Conservation (phyloP, 148 eudicot genomes). For the Amaranthus cruentus region DNA sequence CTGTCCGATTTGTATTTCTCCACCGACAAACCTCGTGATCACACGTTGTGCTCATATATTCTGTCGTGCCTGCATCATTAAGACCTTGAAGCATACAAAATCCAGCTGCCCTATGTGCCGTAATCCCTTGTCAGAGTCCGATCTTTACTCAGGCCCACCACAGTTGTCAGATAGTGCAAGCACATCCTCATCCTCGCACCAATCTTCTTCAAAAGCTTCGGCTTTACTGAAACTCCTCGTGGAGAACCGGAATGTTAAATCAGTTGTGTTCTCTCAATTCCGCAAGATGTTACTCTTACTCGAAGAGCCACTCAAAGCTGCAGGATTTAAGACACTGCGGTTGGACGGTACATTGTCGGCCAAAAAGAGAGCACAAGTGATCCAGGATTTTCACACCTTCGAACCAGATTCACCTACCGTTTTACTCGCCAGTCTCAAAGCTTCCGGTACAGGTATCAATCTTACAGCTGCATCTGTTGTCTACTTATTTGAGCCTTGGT, state of each 20-base stretch:
- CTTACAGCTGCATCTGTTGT: slow-evolving; percentile 80
- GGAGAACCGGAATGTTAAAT: slow-evolving; percentile 50
- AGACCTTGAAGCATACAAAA: slow-evolving; percentile 59
- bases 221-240: slow-evolving; percentile 62
- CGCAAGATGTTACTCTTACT: slow-evolving; percentile 71
- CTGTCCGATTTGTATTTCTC: slow-evolving; percentile 90
- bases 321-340: slow-evolving; percentile 69
- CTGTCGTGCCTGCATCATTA: slow-evolving; percentile 74
- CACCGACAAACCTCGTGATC: slow-evolving; percentile 70
- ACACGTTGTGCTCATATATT: slow-evolving; percentile 88
- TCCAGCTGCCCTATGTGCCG: slow-evolving; percentile 90
- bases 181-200: slow-evolving; percentile 26
- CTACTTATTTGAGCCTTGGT: slow-evolving; percentile 90
- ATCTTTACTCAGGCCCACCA: slow-evolving; percentile 78
- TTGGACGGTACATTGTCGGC: slow-evolving; percentile 91
- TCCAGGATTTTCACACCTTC: slow-evolving; percentile 47
- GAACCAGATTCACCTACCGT: slow-evolving; percentile 59
- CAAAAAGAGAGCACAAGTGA: slow-evolving; percentile 57
- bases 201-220: slow-evolving; percentile 57
- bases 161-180: slow-evolving; percentile 30
- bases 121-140: slow-evolving; percentile 63
- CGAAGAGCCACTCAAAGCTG: slow-evolving; percentile 68
- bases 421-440: slow-evolving; percentile 85
- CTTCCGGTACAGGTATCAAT: slow-evolving; percentile 74
- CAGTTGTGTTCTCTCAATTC: slow-evolving; percentile 85